Base-by-base conservation (phyloP, 1,284 basidiomycete species). In the Mixia osmundae region DNA sequence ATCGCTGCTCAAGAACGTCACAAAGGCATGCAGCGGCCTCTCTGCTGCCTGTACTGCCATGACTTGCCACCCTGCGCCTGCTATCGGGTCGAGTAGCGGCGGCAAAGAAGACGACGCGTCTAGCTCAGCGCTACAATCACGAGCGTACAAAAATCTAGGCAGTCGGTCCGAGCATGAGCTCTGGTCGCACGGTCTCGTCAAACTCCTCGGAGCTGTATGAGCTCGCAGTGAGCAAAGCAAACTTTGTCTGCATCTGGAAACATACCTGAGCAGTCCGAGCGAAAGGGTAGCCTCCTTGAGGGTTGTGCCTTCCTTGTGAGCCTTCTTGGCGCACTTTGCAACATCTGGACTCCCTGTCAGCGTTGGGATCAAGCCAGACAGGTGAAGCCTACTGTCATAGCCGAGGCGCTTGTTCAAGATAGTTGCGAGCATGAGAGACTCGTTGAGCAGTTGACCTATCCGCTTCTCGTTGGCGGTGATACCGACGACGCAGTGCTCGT, bases 291-390 rank as follows among this genome's bases (percentile, higher is more conserved):
- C 82, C 61, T 87, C 77, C 64, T 91, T 91, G 54, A 97, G 57
- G 34, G 89, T 97, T 33, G 75, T 79, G 18, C 87, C 91, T 60
- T 97, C 85, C 59, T 78, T 85, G 67, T 97, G 91, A 11, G 91
- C 91, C 61, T 97, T 97, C 69, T 99, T 99, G 27, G 91, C 91
- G 48, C 80, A 85, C 59, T 82, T 87, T 35, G 91, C 91, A 30
- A 95, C 89, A 59, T 91, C 82, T 85, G 52, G n/a, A 26, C 5
- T 4, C 14, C 19, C 16, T 2, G n/a, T 24, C 22, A 22, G 26
- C 14, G 5, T 14, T 5, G 11, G 21, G 8, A 4, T 19, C n/a
- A 35, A 11, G 33, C 32, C 11, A 24, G 38, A 30, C 30, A 25
- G 22, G 12, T 12, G 33, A 2, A 39, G 71, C 79, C 60, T 50